Base-by-base conservation (phyloP, 1,284 basidiomycete species). In the Earliella scabrosa region DNA sequence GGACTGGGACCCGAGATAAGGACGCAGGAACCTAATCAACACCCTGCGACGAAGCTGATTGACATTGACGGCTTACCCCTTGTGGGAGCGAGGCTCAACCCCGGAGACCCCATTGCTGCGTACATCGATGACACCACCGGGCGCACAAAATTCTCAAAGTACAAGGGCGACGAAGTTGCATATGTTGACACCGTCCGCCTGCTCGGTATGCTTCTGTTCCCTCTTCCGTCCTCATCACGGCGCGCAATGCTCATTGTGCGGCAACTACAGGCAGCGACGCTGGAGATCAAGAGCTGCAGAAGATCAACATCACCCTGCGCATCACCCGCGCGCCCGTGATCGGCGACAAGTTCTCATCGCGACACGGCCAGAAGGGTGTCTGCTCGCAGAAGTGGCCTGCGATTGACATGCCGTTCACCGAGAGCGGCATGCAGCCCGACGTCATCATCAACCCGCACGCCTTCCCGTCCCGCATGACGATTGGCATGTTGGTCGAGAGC, bases 361-460 rank as follows among this genome's bases (percentile, higher is more conserved):
- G 97, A 48, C 97, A 99, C 73, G 97, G 97, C 40, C 97, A 99
- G 75, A 99, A 99, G 76, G 97, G 97, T 82, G 96, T 99, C 40
- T 98, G 96, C 73, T 98, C 97, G 52, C 97, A 99, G 71, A 98
- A 98, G 76, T 99, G 96, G 94, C 97, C 97, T 2, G 86, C 90
- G 31, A 80, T 98, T 64, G 97, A 99, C 73, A 98, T 99, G 97
- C 97, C 97, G 8, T 99, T 99, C 81, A 90, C 88, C 63, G 97
- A 99, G 77, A 97, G 93, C 62, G 97, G 97, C 13, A 96, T 99
- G 85, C 97, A 98, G 74, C 97, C 97, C 1, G 97, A 99, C 73
- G 88, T 99, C 51, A 99, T 99, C 73, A 99, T 99, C 80, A 99
- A 99, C 75, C 97, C 97, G 31, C 97, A 99, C 73, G 97, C 97